Evolutionary conservation across 2,329 filamentous ascomycete genomes (phyloP).

Genomic region (Aspergillus uvarum): DNA sequence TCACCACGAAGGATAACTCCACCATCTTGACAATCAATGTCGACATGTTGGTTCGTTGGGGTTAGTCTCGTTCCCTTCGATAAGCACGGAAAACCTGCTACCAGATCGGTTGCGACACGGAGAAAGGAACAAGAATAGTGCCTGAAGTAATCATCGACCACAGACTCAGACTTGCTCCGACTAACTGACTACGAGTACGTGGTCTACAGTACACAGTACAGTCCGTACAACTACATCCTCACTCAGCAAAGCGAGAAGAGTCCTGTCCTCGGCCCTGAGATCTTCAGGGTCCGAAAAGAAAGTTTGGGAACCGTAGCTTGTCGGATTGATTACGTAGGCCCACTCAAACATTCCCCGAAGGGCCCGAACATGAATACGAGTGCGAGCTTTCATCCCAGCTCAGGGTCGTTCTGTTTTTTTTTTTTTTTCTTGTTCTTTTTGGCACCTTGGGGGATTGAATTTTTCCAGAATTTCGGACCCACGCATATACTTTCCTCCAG

Average conservation of each 20-base stretch:
- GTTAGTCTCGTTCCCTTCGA: no score
- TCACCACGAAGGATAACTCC: no score
- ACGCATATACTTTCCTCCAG: neutral
- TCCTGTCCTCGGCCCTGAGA: neutral
- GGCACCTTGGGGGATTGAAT: neutral
- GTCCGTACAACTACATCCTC: no score
- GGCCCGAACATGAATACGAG: neutral
- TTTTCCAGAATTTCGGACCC: neutral
- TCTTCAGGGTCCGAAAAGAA: constrained; percentile 10
- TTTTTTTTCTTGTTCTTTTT: neutral
- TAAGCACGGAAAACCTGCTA: no score
- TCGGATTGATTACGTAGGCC: neutral
- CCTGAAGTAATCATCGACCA: no score
- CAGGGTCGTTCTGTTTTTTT: neutral
- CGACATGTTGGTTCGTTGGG: no score
- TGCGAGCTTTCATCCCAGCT: neutral
- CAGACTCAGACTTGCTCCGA: no score
- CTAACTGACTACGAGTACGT: no score
- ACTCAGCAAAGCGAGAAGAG: neutral
- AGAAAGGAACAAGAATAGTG: no score
- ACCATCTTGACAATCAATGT: no score
- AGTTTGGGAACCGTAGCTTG: constrained; percentile 4
- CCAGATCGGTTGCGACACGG: no score
- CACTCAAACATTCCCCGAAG: neutral
- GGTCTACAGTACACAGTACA: no score